Base-by-base conservation (phyloP, 148 eudicot species). In the Fagopyrum esculentum region DNA sequence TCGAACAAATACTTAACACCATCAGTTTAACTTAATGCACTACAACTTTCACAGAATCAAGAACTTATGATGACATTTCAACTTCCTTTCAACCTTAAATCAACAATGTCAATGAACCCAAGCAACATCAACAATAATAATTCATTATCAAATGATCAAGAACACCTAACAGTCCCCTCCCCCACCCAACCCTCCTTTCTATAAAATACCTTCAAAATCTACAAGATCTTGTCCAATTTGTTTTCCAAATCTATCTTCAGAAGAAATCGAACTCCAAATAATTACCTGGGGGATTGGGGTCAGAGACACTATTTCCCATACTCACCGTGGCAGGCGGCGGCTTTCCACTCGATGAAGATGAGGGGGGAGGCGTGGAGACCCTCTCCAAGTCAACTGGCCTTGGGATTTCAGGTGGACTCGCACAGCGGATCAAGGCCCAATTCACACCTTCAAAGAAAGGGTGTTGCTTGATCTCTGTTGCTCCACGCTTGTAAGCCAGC, bases 201-300 rank as follows among this genome's bases (percentile, higher is more conserved):
- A 35, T 35, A 35, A 35, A 35, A 35, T 35, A 35, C 40, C 0
- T 35, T 1, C 40, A 35, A 35, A 35, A 35, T 35, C 40, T 35
- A 35, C 40, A 35, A 35, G 40, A 35, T 35, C 40, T 35, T 35
- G 40, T 35, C 40, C 40, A 22, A 22, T 22, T 22, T 22, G 26
- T 22, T 22, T 22, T 22, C 26, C 40, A 35, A 35, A 35, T 35
- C 40, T 35, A 35, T 35, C 40, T 35, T 35, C 40, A 92, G 76
- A 92, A 92, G 89, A 90, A 92, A 83, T 92, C 97, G 69, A 92
- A 92, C 80, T 92, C 97, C 81, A 92, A 86, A 87, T 90, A 92
- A 83, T 90, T 89, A 84, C 87, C 91, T 4, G 87, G 80, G 40
- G 84, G 84, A 82, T 87, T 90, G 78, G 82, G 89, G 69, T 86